Percentiles rank a stretch among this genome's conserved stretches.
Conservation (phyloP, 495 filamentous ascomycete genomes). For the Coniosporium apollinis region DNA sequence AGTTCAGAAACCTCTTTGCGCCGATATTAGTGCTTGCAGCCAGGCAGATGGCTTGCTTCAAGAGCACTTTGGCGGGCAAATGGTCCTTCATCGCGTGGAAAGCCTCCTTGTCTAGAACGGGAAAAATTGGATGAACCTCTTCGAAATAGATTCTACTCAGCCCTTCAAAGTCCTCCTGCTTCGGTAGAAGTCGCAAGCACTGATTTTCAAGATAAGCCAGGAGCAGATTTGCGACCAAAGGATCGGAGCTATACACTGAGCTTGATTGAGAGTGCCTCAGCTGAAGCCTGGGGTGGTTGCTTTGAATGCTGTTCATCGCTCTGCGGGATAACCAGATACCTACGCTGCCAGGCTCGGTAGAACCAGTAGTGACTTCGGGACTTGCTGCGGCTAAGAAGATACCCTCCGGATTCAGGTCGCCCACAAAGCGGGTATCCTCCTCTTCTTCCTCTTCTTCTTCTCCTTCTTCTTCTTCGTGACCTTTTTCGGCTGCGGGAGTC, state of each 20-base stretch:
- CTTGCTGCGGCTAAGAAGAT: neutral
- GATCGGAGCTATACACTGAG: neutral
- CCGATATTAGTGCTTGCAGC: neutral
- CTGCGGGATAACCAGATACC: neutral
- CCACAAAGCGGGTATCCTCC: neutral
- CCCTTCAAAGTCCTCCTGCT: conserved; percentile 15
- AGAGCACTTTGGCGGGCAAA: neutral
- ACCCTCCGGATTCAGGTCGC: neutral
- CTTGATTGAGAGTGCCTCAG: neutral
- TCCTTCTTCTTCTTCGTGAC: neutral
- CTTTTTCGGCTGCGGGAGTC: neutral
- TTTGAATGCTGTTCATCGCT: neutral
- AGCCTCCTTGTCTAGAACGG: conserved; percentile 24
- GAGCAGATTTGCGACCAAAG: neutral
- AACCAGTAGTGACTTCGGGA: neutral
- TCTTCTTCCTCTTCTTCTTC: too few relatives aligned
- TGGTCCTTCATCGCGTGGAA: conserved; percentile 5
- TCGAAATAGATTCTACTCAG: conserved; percentile 28
- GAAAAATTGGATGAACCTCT: conserved; percentile 33
- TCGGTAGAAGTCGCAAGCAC: neutral
- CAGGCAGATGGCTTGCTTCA: neutral
- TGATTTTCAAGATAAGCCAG: neutral
- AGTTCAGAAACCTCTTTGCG: neutral
- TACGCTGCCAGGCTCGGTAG: neutral
- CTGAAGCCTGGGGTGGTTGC: neutral